These are phyloP conservation scores for Fusarium continuum DNA, from an alignment of 2,329 filamentous ascomycete species.

Conservation along the genomic window DNA sequence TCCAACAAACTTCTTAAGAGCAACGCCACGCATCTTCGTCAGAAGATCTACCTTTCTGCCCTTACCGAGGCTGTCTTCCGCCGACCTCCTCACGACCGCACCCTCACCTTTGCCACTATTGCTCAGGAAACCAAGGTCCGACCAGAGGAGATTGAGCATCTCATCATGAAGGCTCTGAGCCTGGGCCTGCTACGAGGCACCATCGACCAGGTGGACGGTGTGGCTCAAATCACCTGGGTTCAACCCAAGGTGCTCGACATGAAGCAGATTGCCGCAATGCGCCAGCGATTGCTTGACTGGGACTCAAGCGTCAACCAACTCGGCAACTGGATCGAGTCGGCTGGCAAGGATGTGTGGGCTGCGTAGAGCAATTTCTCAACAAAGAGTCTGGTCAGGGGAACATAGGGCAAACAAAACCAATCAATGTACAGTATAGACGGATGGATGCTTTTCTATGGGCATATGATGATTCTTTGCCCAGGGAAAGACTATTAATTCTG, in stretches of 20 bases:
- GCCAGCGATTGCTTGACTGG: constrained; percentile 88
- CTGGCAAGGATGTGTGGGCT: constrained; percentile 95
- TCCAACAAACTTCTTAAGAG: constrained; percentile 82
- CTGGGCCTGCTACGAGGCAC: constrained; percentile 88
- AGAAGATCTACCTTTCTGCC: constrained; percentile 98
- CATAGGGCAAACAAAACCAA: constrained; percentile 28
- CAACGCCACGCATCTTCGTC: constrained; percentile 85
- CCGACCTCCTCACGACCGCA: constrained; percentile 91
- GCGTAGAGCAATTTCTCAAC: constrained; percentile 59
- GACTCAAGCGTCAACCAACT: constrained; percentile 94
- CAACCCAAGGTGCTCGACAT: constrained; percentile 98
- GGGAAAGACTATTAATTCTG: constrained; percentile 37
- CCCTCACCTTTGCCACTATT: constrained; percentile 91
- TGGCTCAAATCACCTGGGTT: constrained; percentile 97
- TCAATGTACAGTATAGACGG: constrained; percentile 44
- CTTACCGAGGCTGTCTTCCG: constrained; percentile 97
- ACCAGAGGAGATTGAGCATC: constrained; percentile 91
- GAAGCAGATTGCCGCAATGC: constrained; percentile 94
- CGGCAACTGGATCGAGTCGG: constrained; percentile 95
- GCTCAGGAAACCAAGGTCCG: constrained; percentile 91
- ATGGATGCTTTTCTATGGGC: constrained; percentile 40
- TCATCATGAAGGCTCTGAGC: constrained; percentile 99
- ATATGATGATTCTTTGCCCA: constrained; percentile 31
- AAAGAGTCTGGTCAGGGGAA: not conserved
- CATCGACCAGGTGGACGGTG: constrained; percentile 94